phyloP scores from a whole-genome alignment of 352 stramenopile species.

The Pythium monospermum region DNA sequence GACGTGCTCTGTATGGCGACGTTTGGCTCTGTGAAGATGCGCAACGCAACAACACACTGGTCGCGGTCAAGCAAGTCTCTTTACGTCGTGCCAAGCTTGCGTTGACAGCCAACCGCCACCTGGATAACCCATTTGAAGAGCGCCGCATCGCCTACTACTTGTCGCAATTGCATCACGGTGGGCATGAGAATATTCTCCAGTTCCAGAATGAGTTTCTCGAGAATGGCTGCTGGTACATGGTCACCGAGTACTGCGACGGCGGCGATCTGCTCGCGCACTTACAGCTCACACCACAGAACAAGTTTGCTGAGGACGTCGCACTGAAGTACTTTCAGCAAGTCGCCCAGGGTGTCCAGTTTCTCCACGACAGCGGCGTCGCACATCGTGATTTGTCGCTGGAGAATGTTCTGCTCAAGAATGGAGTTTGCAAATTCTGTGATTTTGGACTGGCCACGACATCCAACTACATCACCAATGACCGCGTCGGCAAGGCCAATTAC shows the following conservation, averaged over 20 bases:
- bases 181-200: slow-evolving; percentile 40
- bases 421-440: slow-evolving; percentile 32
- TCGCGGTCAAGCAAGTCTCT: slow-evolving; percentile 49
- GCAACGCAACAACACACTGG: slow-evolving; percentile 17
- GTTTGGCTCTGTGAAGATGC: slow-evolving; percentile 43
- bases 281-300: slow-evolving; percentile 5
- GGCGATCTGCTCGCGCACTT: slow-evolving; percentile 34
- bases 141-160: slow-evolving; percentile 22
- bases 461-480: slow-evolving; percentile 5
- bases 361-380: slow-evolving; percentile 25
- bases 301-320: slow-evolving; percentile 11
- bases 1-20: slow-evolving; percentile 35
- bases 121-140: slow-evolving; percentile 47
- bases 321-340: slow-evolving; percentile 23
- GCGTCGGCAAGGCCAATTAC: slow-evolving; percentile 19
- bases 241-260: slow-evolving; percentile 35
- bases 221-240: slow-evolving; percentile 35
- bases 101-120: slow-evolving; percentile 21
- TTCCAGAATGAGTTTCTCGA: slow-evolving; percentile 39
- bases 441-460: slow-evolving; percentile 31
- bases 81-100: slow-evolving; percentile 22
- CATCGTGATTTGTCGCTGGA: too few relatives aligned
- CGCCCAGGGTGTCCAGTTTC: slow-evolving; percentile 21
- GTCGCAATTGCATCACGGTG: slow-evolving; percentile 17
- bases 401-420: slow-evolving; percentile 26